Conservation (phyloP, 257 asterid genomes). For the Scutellaria barbata region DNA sequence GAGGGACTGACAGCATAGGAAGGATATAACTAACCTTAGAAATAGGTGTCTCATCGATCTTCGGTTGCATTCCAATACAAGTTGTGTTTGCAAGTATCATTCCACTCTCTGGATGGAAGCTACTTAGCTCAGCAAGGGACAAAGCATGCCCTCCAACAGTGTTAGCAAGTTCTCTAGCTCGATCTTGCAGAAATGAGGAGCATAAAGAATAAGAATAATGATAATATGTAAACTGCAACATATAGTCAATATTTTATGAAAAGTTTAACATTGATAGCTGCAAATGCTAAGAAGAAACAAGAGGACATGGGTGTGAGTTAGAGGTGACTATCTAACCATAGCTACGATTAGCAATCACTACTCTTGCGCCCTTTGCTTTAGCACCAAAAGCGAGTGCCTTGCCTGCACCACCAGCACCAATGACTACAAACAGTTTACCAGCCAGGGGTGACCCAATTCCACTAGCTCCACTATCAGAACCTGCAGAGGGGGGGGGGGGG, state of each 20-base stretch:
- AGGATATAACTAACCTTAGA: conserved; percentile 58
- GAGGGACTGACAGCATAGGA: too few species aligned
- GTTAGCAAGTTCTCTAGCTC: conserved; percentile 89
- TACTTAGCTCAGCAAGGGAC: conserved; percentile 67
- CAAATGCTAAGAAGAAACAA: conserved; percentile 20
- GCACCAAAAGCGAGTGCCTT: conserved; percentile 97
- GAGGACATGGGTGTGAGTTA: not conserved
- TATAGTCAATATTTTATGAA: not conserved
- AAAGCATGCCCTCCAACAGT: conserved; percentile 78
- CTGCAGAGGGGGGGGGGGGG: conserved; percentile 43
- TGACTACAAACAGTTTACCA: conserved; percentile 79
- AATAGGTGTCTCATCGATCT: conserved; percentile 80
- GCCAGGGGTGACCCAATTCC: conserved; percentile 67
- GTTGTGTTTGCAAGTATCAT: conserved; percentile 99
- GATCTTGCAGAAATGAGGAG: conserved; percentile 48
- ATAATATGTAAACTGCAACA: not conserved
- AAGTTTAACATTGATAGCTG: not conserved
- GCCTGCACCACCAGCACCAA: conserved; percentile 99
- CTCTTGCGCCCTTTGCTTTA: conserved; percentile 91
- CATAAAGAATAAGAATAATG: conserved; percentile 5
- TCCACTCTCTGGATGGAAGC: conserved; percentile 80
- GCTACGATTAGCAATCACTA: conserved; percentile 92
- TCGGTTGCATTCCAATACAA: conserved; percentile 97
- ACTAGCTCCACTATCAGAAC: conserved; percentile 36
- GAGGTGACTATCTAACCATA: conserved; percentile 61